phyloP scores from a whole-genome alignment of 371 early-diverging fungal genomes.

The Ordospora pajunii region DNA sequence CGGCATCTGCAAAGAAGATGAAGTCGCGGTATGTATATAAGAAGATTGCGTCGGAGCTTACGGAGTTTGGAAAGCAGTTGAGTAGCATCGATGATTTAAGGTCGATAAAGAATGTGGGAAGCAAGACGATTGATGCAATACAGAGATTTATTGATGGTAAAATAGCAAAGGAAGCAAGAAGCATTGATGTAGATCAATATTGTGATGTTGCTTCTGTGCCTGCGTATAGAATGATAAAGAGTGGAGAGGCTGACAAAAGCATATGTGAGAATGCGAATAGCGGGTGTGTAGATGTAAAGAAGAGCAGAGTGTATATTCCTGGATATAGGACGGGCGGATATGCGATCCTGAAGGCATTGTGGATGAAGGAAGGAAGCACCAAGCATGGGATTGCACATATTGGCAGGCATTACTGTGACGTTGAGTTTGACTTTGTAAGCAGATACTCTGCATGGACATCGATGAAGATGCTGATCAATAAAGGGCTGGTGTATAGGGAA shows the following conservation, averaged over 20 bases:
- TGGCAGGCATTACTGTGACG: conserved; percentile 26
- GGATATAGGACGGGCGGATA: conserved; percentile 70
- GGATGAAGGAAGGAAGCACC: conserved; percentile 56
- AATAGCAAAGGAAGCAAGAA: background rate
- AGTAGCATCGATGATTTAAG: background rate
- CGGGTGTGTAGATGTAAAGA: background rate
- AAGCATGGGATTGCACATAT: conserved; percentile 34
- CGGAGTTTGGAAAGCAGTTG: background rate
- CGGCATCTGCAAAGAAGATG: background rate
- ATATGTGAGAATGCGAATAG: too few species aligned
- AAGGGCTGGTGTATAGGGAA: conserved; percentile 47
- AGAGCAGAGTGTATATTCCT: conserved; percentile 66
- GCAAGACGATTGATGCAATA: background rate
- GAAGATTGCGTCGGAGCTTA: background rate
- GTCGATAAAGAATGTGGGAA: background rate
- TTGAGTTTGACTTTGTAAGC: conserved; percentile 24
- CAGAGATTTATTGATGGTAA: background rate
- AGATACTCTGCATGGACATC: conserved; percentile 42
- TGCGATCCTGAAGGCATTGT: conserved; percentile 70
- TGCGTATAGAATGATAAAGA: background rate
- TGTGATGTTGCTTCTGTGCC: background rate
- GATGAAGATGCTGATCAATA: conserved; percentile 43
- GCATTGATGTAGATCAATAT: background rate
- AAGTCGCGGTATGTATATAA: background rate
- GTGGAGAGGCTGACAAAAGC: background rate